Evolutionary conservation across 1,284 basidiomycete genomes (phyloP).

Genomic region (Caloboletus firmus): DNA sequence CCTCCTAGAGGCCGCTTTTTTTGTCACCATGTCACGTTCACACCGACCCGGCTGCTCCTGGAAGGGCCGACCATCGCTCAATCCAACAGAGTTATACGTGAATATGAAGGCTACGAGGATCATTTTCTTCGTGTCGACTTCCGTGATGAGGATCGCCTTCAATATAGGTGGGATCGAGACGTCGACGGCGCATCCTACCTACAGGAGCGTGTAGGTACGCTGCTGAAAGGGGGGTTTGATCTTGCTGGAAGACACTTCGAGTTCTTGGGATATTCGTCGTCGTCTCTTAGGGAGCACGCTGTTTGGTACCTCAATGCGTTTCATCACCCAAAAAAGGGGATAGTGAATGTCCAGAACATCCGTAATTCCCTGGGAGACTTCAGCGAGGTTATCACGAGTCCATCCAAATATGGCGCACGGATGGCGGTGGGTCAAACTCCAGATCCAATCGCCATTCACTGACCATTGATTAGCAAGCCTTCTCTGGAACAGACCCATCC

Average conservation of each 20-base stretch:
- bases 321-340: conserved; percentile 41
- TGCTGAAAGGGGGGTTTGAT: conserved; percentile 64
- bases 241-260: conserved; percentile 69
- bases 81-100: conserved; percentile 63
- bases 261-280: conserved; percentile 74
- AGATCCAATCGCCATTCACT: neutral
- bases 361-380: conserved; percentile 67
- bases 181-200: conserved; percentile 62
- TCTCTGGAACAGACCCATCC: conserved; percentile 76
- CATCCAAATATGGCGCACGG: conserved; percentile 78
- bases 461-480: conserved; percentile 54
- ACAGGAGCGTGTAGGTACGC: conserved; percentile 57
- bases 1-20: conserved; percentile 40
- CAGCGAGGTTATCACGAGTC: conserved; percentile 50
- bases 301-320: conserved; percentile 79
- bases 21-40: conserved; percentile 67
- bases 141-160: conserved; percentile 70
- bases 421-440: conserved; percentile 46
- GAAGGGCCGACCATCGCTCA: conserved; percentile 73
- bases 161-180: conserved; percentile 64
- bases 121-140: conserved; percentile 77
- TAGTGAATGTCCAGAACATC: conserved; percentile 55
- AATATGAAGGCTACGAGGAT: conserved; percentile 56
- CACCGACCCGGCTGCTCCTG: conserved; percentile 66
- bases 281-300: conserved; percentile 67